Evolutionary conservation across 805 yeast species (phyloP), one percentile per base, ranked within the genome.

Genomic region (Candida sithepensis): DNA sequence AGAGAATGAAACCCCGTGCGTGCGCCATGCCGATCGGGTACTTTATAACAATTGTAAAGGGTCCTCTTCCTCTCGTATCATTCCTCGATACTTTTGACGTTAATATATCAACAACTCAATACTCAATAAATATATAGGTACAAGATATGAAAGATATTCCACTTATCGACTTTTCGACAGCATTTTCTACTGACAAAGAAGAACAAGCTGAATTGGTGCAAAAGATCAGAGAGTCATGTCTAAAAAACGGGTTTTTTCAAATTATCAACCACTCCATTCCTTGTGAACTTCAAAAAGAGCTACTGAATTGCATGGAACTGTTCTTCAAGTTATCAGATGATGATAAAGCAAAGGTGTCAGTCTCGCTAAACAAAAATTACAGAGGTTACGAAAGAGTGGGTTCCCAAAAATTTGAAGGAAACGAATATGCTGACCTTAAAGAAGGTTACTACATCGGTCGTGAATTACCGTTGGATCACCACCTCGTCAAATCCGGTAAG

Each of bases 361-460:
- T 54, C 40, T 49, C 42, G 36, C 48, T 33, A 23, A 58, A 45
- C 45, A 45, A 45, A 4, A 51, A 50, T 44, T 55, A 54, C 45
- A 44, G 59, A 45, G 57, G 63, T 34, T 55, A 54, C 40, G 56
- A 57, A 34, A 41, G 47, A n/a, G 34, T 55, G 48, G 54, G 57
- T 12, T 49, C 53, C 21, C 53, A 49, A 45, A 42, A 46, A 12
- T 52, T 53, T 42, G 57, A 53, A 41, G 44, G 48, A 24, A 33
- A 40, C n/a, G 49, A 51, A 39, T 28, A 18, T 6, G 55, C 57
- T 22, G 70, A 64, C 46, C 51, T 59, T 36, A 60, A 56, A 47
- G 70, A 66, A 47, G 67, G 67, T 4, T 57, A 62, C 50, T 63
- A 65, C 46, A 50, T 60, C 44, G 58, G 60, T 43, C 53, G 56